Evolutionary conservation across 768 basidiomycete species (phyloP).

Genomic region (Plicaturopsis crispa): DNA sequence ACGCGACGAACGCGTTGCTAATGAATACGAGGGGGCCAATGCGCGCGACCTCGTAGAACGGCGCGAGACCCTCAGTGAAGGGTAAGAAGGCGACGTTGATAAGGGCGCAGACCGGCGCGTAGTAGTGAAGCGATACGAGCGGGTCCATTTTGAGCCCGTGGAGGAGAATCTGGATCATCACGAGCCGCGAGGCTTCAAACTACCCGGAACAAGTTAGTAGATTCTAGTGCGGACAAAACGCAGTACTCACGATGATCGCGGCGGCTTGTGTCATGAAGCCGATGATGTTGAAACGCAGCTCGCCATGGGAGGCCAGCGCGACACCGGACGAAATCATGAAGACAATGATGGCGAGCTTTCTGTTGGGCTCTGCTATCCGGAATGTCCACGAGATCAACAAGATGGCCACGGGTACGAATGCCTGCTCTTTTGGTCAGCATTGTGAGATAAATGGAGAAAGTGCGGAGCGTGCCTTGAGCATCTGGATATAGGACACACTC

Average conservation of each 20-base stretch:
- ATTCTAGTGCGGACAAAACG: background rate
- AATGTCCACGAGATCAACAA: slow-evolving; percentile 90
- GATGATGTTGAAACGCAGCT: slow-evolving; percentile 74
- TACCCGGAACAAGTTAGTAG: slow-evolving; percentile 16
- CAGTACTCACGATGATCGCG: slow-evolving; percentile 66
- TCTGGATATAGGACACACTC: slow-evolving; percentile 92
- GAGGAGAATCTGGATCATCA: slow-evolving; percentile 92
- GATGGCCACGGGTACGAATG: slow-evolving; percentile 85
- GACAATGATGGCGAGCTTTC: slow-evolving; percentile 75
- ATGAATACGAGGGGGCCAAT: slow-evolving; percentile 68
- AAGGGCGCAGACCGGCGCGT: slow-evolving; percentile 88
- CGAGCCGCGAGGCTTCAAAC: slow-evolving; percentile 92
- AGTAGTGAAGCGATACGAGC: slow-evolving; percentile 91
- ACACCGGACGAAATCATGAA: slow-evolving; percentile 88
- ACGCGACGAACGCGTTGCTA: slow-evolving; percentile 81
- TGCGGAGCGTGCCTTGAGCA: slow-evolving; percentile 66
- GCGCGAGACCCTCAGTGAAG: slow-evolving; percentile 87
- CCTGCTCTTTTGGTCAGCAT: slow-evolving; percentile 37
- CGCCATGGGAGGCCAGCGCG: slow-evolving; percentile 84
- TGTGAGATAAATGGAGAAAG: background rate
- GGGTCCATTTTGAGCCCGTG: slow-evolving; percentile 98
- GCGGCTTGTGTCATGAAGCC: slow-evolving; percentile 87
- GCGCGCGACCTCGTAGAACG: slow-evolving; percentile 64
- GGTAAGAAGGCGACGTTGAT: slow-evolving; percentile 85
- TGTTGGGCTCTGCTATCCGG: slow-evolving; percentile 83